These are phyloP conservation scores for Rutstroemia sp. DNA, from an alignment of 2,329 filamentous ascomycete species.

Conservation along the genomic window DNA sequence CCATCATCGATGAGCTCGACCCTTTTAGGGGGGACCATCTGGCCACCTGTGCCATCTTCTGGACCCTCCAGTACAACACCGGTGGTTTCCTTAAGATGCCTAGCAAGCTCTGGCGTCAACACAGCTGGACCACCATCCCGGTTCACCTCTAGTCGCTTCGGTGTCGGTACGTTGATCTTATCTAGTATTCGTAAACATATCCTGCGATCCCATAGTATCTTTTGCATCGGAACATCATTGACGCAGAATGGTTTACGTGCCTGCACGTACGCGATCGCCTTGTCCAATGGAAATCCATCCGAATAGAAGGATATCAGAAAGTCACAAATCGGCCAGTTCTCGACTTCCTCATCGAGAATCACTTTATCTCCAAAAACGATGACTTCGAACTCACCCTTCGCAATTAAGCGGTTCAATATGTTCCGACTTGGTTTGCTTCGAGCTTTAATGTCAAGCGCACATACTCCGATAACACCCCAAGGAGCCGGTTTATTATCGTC, in stretches of 20 bases:
- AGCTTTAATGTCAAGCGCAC: constrained; percentile 90
- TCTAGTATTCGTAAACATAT: constrained; percentile 84
- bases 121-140: constrained; percentile 83
- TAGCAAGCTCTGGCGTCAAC: constrained; percentile 70
- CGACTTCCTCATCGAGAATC: constrained; percentile 91
- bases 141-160: constrained; percentile 81
- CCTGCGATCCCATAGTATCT: constrained; percentile 90
- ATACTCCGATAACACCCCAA: constrained; percentile 76
- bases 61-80: constrained; percentile 68
- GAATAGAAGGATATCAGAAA: constrained; percentile 98
- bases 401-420: constrained; percentile 85
- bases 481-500: constrained; percentile 56
- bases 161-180: constrained; percentile 81
- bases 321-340: constrained; percentile 90
- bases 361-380: constrained; percentile 98
- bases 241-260: constrained; percentile 94
- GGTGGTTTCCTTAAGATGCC: constrained; percentile 72
- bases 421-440: constrained; percentile 95
- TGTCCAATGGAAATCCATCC: constrained; percentile 92
- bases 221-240: constrained; percentile 96
- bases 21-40: constrained; percentile 45
- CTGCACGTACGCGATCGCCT: constrained; percentile 92
- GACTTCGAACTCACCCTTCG: constrained; percentile 89
- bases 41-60: constrained; percentile 56
- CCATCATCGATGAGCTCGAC: constrained; percentile 87